These are phyloP conservation scores for Mucor circinelloides DNA, from an alignment of 371 early-diverging fungal genomes.

Conservation along the genomic window DNA sequence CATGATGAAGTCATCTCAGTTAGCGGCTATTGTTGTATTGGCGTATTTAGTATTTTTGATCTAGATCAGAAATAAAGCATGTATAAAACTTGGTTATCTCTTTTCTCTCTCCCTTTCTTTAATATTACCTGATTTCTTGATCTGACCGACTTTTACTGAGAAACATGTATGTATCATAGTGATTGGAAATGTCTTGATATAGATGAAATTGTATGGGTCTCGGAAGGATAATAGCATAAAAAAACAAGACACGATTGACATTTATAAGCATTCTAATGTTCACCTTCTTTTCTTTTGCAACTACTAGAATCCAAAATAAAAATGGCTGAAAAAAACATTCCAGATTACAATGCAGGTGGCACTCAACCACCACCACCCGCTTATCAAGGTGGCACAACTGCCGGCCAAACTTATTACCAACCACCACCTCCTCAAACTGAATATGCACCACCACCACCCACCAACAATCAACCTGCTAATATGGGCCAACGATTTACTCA, in stretches of 20 bases:
- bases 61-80: not conserved
- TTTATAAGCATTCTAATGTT: not conserved
- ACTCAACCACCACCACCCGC: constrained; percentile 12
- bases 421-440: constrained; percentile 20
- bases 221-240: not conserved
- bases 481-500: constrained; percentile 20
- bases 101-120: not conserved
- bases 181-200: not conserved
- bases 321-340: not conserved
- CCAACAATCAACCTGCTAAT: not conserved
- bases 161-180: not conserved
- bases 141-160: no score
- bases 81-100: not conserved
- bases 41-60: constrained; percentile 7
- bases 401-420: constrained; percentile 29
- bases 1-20: constrained; percentile 8
- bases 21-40: not conserved
- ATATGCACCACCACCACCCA: constrained; percentile 5
- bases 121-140: not conserved
- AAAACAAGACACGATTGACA: not conserved
- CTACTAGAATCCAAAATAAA: not conserved
- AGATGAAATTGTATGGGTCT: not conserved
- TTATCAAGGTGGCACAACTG: not conserved
- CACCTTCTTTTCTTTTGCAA: not conserved
- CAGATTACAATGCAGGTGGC: not conserved